phyloP scores from a whole-genome alignment of 257 asterid species.

The Mentha longifolia region DNA sequence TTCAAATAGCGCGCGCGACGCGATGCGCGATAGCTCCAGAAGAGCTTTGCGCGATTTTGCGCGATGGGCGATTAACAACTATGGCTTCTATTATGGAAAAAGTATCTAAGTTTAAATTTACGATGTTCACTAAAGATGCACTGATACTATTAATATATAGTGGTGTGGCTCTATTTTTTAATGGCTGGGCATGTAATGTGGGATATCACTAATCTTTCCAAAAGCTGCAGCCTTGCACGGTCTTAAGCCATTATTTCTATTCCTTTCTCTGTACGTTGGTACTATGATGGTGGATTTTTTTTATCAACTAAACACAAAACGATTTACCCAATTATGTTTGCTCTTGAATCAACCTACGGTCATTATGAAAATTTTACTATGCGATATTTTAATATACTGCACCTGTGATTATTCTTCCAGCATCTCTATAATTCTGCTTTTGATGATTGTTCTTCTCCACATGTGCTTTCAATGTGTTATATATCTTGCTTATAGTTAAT shows the following conservation, averaged over 20 bases:
- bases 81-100: neutral
- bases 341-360: neutral
- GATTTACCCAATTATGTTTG: slow-evolving; percentile 5
- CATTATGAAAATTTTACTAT: neutral
- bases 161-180: neutral
- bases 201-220: slow-evolving; percentile 1
- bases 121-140: slow-evolving; percentile 5
- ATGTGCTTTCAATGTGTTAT: slow-evolving; percentile 32
- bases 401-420: slow-evolving; percentile 18
- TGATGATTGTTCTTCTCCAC: slow-evolving; percentile 15
- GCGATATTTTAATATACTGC: neutral
- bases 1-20: no score
- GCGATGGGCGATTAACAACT: no score
- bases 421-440: slow-evolving; percentile 5
- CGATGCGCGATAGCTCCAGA: no score
- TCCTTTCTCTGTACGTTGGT: neutral
- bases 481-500: slow-evolving; percentile 31
- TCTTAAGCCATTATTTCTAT: neutral
- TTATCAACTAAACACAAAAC: neutral
- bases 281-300: slow-evolving; percentile 1
- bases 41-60: no score
- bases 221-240: neutral
- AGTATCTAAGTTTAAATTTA: neutral
- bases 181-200: slow-evolving; percentile 20
- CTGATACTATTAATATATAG: no score